Evolutionary conservation across 208 protist species (phyloP), one percentile per base, ranked within the genome.

Genomic region (Angomonas desouzai): DNA sequence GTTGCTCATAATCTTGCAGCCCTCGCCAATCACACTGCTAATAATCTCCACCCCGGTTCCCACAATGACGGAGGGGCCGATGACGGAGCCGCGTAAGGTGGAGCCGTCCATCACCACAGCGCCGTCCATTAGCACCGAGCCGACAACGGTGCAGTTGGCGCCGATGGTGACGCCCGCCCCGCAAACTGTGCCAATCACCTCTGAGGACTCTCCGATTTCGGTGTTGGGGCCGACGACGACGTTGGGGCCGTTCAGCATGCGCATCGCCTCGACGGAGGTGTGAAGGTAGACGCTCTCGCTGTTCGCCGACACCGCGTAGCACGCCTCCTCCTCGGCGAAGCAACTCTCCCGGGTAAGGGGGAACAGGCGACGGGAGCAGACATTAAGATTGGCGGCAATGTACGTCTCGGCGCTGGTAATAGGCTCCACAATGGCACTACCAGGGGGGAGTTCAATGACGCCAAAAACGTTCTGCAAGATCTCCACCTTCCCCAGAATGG

Each of bases 401-500:
- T 93, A 95, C n/a, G 72, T 62, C 22, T 77, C 67, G 32, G 86
- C 62, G 51, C 74, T 84, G 61, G 55, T 82, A 25, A 95, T 77
- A 10, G 81, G 62, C 53, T 81, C 74, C 36, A 93, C 48, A 57
- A 87, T 72, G 23, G 75, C 81, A 22, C 70, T 66, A 7, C 64
- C 34, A 11, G 70, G 48, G 10, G 72, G 68, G 30, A 85, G 70
- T 62, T 80, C 81, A 23, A 76, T 58, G 27, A 91, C 70, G 28
- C 89, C 89, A 62, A 95, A 95, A 20, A 87, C 76, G 53, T 95
- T 89, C 40, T 81, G 79, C 57, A 67, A 75, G 23, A 95, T 63
- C 68, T 92, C 89, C 45, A 74, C 62, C 48, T 87, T 74, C 18
- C 59, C 83, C 25, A 95, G 71, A 27, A 95, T 57, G 18, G 73